Evolutionary conservation across 495 filamentous ascomycete genomes (phyloP).

Genomic region (Halenospora varia): DNA sequence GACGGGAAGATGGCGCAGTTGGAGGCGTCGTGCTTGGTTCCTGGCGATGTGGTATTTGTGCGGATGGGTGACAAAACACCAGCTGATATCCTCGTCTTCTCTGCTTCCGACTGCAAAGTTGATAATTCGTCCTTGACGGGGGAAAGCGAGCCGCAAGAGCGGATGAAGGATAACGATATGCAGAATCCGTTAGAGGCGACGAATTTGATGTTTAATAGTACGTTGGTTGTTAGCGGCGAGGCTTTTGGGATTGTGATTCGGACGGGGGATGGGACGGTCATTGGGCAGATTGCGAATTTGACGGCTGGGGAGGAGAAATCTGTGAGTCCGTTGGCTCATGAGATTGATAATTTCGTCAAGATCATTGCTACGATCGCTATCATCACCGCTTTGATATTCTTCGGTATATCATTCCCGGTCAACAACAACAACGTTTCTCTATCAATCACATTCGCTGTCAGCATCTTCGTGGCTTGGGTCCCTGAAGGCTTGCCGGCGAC

Average conservation of each 20-base stretch:
- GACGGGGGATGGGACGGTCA: slow-evolving; percentile 31
- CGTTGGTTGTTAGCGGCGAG: slow-evolving; percentile 26
- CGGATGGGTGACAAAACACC: slow-evolving; percentile 19
- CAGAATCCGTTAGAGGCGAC: slow-evolving; percentile 26
- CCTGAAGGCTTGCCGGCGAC: slow-evolving; percentile 36
- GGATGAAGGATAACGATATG: slow-evolving; percentile 25
- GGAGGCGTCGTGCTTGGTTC: slow-evolving; percentile 20
- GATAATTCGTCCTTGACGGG: slow-evolving; percentile 22
- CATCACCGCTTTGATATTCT: slow-evolving; percentile 23
- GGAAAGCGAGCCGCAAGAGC: slow-evolving; percentile 21
- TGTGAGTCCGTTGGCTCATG: slow-evolving; percentile 27
- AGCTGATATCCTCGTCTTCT: slow-evolving; percentile 18
- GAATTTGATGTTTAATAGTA: slow-evolving; percentile 24
- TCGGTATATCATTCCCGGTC: slow-evolving; percentile 24
- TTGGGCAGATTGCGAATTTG: slow-evolving; percentile 34
- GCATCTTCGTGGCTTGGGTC: slow-evolving; percentile 35
- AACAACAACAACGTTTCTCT: slow-evolving; percentile 25
- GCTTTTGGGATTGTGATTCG: slow-evolving; percentile 33
- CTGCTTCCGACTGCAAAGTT: slow-evolving; percentile 17
- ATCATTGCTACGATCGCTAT: slow-evolving; percentile 30
- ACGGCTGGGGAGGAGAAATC: slow-evolving; percentile 25
- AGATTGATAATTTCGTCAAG: slow-evolving; percentile 34
- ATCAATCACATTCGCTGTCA: slow-evolving; percentile 28
- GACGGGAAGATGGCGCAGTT: slow-evolving; percentile 25
- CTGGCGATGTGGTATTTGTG: slow-evolving; percentile 17